Percentiles rank a stretch among this genome's conserved stretches.
These are phyloP conservation scores for Capsicum baccatum DNA, from an alignment of 257 asterid species.

Conservation along the genomic window DNA sequence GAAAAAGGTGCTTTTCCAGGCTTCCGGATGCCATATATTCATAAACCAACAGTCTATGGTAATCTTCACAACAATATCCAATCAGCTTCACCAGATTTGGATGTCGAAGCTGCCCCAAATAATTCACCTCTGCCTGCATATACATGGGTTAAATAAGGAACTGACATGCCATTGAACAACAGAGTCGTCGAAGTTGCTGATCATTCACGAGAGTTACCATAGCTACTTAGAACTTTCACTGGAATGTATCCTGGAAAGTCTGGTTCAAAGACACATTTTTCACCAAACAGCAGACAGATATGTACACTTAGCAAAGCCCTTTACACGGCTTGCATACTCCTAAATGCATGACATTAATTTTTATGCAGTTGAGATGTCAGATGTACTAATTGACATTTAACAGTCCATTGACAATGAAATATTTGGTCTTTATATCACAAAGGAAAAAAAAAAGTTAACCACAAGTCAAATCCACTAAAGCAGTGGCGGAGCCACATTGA, in stretches of 20 bases:
- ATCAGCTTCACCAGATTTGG: slow-evolving; percentile 84
- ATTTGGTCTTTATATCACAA: not conserved
- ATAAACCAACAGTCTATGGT: slow-evolving; percentile 83
- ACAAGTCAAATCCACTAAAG: slow-evolving; percentile 13
- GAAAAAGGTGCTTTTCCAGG: slow-evolving; percentile 84
- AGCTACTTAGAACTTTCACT: slow-evolving; percentile 6
- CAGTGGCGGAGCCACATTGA: no score
- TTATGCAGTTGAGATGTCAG: not conserved
- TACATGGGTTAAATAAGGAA: not conserved
- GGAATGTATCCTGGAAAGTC: not conserved
- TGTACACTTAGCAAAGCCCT: not conserved
- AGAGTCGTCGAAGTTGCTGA: not conserved
- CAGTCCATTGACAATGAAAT: not conserved
- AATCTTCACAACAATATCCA: slow-evolving; percentile 92
- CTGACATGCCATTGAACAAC: not conserved
- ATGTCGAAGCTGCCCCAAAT: slow-evolving; percentile 85
- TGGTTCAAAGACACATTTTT: not conserved
- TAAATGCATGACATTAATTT: not conserved
- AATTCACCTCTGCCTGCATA: slow-evolving; percentile 92
- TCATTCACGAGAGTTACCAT: not conserved
- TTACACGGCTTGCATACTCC: not conserved
- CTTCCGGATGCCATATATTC: slow-evolving; percentile 97
- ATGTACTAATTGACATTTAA: not conserved
- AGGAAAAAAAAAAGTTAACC: not conserved
- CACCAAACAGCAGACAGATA: not conserved